Evolutionary conservation across 257 asterid genomes (phyloP), one percentile per base, ranked within the genome.

Genomic region (Capsicum pubescens): DNA sequence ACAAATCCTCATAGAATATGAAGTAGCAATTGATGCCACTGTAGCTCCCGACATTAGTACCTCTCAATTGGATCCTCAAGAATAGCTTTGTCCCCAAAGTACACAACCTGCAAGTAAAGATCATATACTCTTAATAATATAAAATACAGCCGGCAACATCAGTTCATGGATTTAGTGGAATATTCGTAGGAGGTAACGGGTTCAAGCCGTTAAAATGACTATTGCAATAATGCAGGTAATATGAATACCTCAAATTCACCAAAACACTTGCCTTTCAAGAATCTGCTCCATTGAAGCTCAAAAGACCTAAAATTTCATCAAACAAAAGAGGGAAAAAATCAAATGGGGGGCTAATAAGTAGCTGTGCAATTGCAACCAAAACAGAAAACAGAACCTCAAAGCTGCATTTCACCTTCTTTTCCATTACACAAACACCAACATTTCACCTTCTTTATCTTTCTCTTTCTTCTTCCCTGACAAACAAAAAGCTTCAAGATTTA

Each of bases 331-430:
- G 8, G 85, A 26, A 26, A 26, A 26, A 78, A 57, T 48, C n/a
- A 46, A 4, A 0, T 69, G 16, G 14, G 3, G 48, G 66, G 16
- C 59, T 72, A 66, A 83, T 60, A 83, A 61, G n/a, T 85, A 32
- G 84, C 56, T 80, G 3, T 60, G 84, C 26, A 84, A 79, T 48
- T 71, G 84, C 84, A 81, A 82, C 83, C 86, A 79, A 72, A 82
- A 80, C 87, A 86, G 21, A 88, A 84, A 89, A 90, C 89, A 87
- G 93, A 93, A 94, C 97, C 98, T 93, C 97, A 92, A 95, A 89
- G 95, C 97, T 97, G 94, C 97, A 94, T 91, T 93, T 95, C 99
- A 94, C 99, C 99, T 95, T 94, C 98, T 94, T 95, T 95, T 95
- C 99, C 98, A 95, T 91, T 87, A 95, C 99, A 85, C 99, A 95